Conservation (phyloP, 306 rosid species). For the Mimosa pudica region DNA sequence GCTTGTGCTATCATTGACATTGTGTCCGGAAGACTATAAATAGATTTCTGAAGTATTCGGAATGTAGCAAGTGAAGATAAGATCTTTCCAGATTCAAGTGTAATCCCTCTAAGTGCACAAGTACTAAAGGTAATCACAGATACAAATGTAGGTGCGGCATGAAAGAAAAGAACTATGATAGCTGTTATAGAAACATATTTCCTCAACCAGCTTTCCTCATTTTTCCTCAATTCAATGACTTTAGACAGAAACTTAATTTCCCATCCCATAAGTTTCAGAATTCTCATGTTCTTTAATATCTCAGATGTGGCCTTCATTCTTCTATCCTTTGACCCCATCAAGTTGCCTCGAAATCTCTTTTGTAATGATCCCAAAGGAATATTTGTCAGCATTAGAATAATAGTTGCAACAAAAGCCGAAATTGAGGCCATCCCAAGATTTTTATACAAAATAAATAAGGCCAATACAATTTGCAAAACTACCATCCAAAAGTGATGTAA, state of each 20-base stretch:
- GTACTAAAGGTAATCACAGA: constrained; percentile 51
- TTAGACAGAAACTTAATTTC: constrained; percentile 62
- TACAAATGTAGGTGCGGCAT: constrained; percentile 56
- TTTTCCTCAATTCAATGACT: constrained; percentile 43
- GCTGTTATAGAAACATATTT: constrained; percentile 42
- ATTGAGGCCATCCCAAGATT: constrained; percentile 55
- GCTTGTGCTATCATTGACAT: constrained; percentile 53
- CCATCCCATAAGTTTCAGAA: constrained; percentile 72
- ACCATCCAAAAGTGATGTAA: constrained; percentile 51
- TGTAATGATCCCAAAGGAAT: constrained; percentile 51
- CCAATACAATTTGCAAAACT: constrained; percentile 43
- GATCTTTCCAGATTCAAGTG: constrained; percentile 62
- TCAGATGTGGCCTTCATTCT: constrained; percentile 63
- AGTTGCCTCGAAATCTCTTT: constrained; percentile 47
- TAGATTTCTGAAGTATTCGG: constrained; percentile 53
- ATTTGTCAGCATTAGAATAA: constrained; percentile 51
- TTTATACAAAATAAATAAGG: constrained; percentile 48
- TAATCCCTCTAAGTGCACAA: constrained; percentile 50
- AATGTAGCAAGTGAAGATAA: constrained; percentile 64
- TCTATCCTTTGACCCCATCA: constrained; percentile 61
- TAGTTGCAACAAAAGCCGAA: constrained; percentile 48
- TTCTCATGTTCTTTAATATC: constrained; percentile 61
- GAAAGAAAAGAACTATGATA: constrained; percentile 45
- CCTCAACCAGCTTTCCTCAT: constrained; percentile 51
- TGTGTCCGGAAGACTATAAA: constrained; percentile 48